Conservation (phyloP, 225 moss, liverwort and hornwort species). For the Climacium dendroides region DNA sequence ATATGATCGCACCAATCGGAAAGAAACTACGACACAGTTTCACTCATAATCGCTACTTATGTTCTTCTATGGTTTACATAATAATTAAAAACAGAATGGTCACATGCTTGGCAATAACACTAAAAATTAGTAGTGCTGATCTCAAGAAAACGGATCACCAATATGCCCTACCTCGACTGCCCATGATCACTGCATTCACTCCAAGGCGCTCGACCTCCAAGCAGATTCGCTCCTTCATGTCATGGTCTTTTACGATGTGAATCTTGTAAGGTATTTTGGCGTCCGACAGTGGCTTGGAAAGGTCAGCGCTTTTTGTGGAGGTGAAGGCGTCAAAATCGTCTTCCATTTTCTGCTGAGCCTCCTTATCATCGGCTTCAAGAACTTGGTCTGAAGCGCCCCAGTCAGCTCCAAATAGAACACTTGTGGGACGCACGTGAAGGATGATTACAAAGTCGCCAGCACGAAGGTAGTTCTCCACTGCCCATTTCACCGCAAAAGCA, state of each 20-base stretch:
- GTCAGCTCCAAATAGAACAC: slow-evolving; percentile 53
- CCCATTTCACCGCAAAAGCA: slow-evolving; percentile 54
- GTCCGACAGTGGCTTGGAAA: slow-evolving; percentile 41
- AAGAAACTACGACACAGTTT: not conserved
- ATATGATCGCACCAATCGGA: not conserved
- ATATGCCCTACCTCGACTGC: slow-evolving; percentile 34
- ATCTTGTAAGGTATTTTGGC: slow-evolving; percentile 51
- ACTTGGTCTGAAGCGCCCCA: slow-evolving; percentile 62
- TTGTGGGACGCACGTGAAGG: slow-evolving; percentile 53
- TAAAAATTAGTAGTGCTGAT: not conserved
- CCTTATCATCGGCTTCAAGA: slow-evolving; percentile 44
- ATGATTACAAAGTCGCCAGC: slow-evolving; percentile 40
- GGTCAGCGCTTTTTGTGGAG: slow-evolving; percentile 37
- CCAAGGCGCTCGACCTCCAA: slow-evolving; percentile 57
- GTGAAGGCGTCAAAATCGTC: slow-evolving; percentile 51
- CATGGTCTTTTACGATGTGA: slow-evolving; percentile 61
- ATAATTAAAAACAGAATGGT: not conserved
- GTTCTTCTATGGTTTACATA: not conserved
- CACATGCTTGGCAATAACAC: not conserved
- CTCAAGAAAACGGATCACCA: not conserved
- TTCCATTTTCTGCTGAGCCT: slow-evolving; percentile 60
- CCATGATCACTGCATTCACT: slow-evolving; percentile 57
- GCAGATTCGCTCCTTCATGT: slow-evolving; percentile 60
- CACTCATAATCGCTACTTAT: not conserved
- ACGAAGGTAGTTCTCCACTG: slow-evolving; percentile 52